A percentile compares a stretch with the other conserved stretches of the same genome.
These are phyloP conservation scores for Papiliotrema laurentii DNA, from an alignment of 1,284 basidiomycete species.

Conservation along the genomic window DNA sequence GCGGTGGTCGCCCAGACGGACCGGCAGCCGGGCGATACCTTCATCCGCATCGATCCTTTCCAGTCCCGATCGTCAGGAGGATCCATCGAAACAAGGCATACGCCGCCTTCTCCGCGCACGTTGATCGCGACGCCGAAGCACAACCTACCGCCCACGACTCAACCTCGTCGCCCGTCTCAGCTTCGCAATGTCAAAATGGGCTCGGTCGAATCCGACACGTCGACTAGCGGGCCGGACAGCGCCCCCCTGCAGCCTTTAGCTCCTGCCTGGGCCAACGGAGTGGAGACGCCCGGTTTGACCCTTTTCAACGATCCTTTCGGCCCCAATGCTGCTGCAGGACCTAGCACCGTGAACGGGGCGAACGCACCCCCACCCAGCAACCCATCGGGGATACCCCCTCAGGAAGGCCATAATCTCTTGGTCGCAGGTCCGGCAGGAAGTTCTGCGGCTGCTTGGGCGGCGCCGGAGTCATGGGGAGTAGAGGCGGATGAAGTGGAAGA, in stretches of 20 bases:
- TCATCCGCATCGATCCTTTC: constrained; percentile 28
- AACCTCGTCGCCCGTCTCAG: constrained; percentile 45
- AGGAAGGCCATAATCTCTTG: neutral
- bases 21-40: constrained; percentile 12
- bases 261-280: constrained; percentile 28
- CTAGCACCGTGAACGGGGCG: too few species aligned
- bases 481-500: constrained; percentile 48
- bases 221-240: constrained; percentile 13
- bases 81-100: constrained; percentile 25
- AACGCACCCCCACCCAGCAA: too few species aligned
- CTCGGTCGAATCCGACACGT: constrained; percentile 27
- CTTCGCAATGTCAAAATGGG: constrained; percentile 43
- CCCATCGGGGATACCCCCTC: too few species aligned
- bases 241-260: constrained; percentile 23
- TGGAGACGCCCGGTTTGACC: constrained; percentile 8
- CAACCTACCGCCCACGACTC: constrained; percentile 18
- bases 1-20: constrained; percentile 17
- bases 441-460: constrained; percentile 49
- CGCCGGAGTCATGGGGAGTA: constrained; percentile 55
- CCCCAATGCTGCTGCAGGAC: neutral
- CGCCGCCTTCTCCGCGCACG: constrained; percentile 36
- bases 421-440: constrained; percentile 6
- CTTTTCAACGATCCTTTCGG: constrained; percentile 45
- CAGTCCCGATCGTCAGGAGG: constrained; percentile 13
- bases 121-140: constrained; percentile 32